Conservation (phyloP, 805 yeast genomes). For the Ogataea angusta region DNA sequence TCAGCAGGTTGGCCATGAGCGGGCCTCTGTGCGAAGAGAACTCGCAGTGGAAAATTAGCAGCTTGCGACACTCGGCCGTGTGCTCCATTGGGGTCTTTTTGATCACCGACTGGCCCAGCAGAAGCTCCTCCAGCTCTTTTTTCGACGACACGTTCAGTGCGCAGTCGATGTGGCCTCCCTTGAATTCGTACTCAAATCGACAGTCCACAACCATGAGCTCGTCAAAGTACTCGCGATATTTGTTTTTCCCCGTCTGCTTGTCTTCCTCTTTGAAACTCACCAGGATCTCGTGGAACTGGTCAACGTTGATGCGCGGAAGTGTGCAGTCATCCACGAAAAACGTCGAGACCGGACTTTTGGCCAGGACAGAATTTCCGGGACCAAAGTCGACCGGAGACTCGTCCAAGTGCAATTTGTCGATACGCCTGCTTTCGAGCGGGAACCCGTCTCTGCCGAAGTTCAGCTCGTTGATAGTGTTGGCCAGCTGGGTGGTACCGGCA, state of each 20-base stretch:
- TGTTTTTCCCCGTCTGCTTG: conserved; percentile 26
- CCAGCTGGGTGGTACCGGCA: conserved; percentile 25
- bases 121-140: conserved; percentile 58
- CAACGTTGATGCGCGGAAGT: conserved; percentile 65
- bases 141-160: conserved; percentile 77
- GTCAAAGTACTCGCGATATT: conserved; percentile 47
- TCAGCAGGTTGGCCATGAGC: conserved; percentile 77
- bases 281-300: conserved; percentile 54
- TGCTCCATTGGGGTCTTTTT: conserved; percentile 23
- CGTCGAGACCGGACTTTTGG: conserved; percentile 38
- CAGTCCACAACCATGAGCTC: conserved; percentile 73
- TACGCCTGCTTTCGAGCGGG: neutral
- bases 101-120: conserved; percentile 34
- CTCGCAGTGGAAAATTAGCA: conserved; percentile 91
- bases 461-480: conserved; percentile 24
- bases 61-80: conserved; percentile 31
- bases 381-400: conserved; percentile 9
- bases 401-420: conserved; percentile 14
- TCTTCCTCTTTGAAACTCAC: conserved; percentile 37
- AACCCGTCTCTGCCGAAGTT: neutral
- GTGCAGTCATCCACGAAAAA: conserved; percentile 52
- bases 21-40: conserved; percentile 95
- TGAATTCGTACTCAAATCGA: conserved; percentile 86
- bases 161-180: conserved; percentile 87
- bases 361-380: conserved; percentile 23